Evolutionary conservation across 2,329 filamentous ascomycete species (phyloP).

Genomic region (Thermomyces lanuginosus): DNA sequence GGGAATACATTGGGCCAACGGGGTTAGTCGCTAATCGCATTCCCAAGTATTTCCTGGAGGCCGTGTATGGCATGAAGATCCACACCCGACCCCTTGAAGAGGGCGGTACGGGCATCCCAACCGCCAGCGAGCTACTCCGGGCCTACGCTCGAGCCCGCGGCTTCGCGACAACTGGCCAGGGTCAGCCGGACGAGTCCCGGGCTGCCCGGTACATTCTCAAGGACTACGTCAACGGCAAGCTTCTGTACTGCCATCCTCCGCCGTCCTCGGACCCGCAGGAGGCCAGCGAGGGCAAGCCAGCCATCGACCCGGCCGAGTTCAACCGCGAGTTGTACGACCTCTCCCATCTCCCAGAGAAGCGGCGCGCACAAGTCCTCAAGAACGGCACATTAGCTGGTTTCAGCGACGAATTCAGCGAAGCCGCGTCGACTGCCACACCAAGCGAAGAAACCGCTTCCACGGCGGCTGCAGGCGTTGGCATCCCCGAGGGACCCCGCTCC

Average conservation of each 20-base stretch:
- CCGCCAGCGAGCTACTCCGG: conserved; percentile 65
- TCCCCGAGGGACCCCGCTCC: conserved; percentile 55
- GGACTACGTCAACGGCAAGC: conserved; percentile 92
- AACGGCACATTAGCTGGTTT: conserved; percentile 27
- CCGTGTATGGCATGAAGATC: conserved; percentile 86
- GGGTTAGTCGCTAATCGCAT: conserved; percentile 71
- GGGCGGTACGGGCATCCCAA: conserved; percentile 76
- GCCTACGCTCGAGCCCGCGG: conserved; percentile 81
- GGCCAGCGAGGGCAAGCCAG: conserved; percentile 22
- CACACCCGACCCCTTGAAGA: conserved; percentile 66
- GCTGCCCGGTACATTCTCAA: conserved; percentile 83
- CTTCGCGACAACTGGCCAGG: conserved; percentile 75
- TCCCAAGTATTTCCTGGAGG: conserved; percentile 76
- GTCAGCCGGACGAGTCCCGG: conserved; percentile 83
- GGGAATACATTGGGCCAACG: conserved; percentile 79
- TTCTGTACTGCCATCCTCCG: conserved; percentile 81
- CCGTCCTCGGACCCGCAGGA: conserved; percentile 35
- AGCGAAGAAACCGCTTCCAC: conserved; percentile 1
- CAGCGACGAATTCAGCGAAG: conserved; percentile 16
- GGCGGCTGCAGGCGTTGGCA: conserved; percentile 13
- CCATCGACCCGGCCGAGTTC: conserved; percentile 58
- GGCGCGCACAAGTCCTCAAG: conserved; percentile 43
- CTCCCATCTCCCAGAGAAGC: conserved; percentile 64
- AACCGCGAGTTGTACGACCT: conserved; percentile 80
- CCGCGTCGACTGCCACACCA: conserved; percentile 2